A percentile compares a stretch with the other conserved stretches of the same genome.
Conservation (phyloP, 163 green algal genomes). For the Chlamydomonas reinhardtii region DNA sequence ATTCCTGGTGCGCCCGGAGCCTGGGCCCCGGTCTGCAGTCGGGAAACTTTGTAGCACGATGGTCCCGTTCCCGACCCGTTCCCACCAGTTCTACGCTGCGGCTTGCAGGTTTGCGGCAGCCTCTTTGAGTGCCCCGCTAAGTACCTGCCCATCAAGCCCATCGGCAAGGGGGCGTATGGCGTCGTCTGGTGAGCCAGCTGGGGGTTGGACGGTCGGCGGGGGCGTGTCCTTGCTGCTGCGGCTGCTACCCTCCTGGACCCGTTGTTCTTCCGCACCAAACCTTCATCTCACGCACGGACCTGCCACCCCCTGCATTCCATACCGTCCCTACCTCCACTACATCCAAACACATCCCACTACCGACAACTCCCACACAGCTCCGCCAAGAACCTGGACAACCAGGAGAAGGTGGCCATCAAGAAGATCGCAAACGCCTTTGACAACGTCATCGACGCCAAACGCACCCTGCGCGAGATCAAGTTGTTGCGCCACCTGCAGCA, state of each 20-base stretch:
- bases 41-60: not conserved
- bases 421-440: constrained; percentile 96
- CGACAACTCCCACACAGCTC: constrained; percentile 67
- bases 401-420: constrained; percentile 96
- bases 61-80: too few relatives aligned
- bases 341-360: too few relatives aligned
- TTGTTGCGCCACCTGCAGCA: constrained; percentile 90
- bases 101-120: constrained; percentile 77
- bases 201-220: too few relatives aligned
- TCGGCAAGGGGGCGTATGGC: constrained; percentile 97
- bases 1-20: constrained; percentile 58
- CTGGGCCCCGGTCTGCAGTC: not conserved
- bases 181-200: constrained; percentile 88
- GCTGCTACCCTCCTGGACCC: too few relatives aligned
- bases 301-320: too few relatives aligned
- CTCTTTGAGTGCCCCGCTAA: constrained; percentile 86
- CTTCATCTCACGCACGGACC: too few relatives aligned
- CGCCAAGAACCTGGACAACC: constrained; percentile 80
- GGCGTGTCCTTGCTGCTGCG: too few relatives aligned
- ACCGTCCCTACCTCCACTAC: too few relatives aligned
- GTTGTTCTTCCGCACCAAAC: too few relatives aligned
- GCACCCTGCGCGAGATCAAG: constrained; percentile 93
- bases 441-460: constrained; percentile 92
- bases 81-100: too few relatives aligned
- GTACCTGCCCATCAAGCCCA: constrained; percentile 89